Evolutionary conservation across 169 alveolate genomes (phyloP).

Genomic region (Ichthyophthirius multifiliis): DNA sequence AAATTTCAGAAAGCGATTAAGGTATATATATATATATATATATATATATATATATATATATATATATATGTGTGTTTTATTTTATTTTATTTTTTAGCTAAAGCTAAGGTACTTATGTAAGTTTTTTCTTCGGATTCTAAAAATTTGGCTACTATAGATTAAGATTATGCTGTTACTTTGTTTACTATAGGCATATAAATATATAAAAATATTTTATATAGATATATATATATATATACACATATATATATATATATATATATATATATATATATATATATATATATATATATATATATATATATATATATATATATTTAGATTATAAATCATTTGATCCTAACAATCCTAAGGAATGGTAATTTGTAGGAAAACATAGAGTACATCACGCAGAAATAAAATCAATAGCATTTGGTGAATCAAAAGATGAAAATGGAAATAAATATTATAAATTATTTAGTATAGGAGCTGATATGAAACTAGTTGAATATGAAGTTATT

Average conservation of each 20-base stretch:
- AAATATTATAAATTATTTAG: slow-evolving; percentile 68
- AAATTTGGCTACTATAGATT: slow-evolving; percentile 67
- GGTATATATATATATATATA: background rate
- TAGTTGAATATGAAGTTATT: slow-evolving; percentile 74
- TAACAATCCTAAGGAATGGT: slow-evolving; percentile 58
- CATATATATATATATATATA: too few relatives aligned
- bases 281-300: slow-evolving; percentile 18
- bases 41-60: background rate
- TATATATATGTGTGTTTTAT: background rate
- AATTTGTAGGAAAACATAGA: slow-evolving; percentile 61
- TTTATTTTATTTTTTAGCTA: background rate
- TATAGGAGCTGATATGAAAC: slow-evolving; percentile 79
- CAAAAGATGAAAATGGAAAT: slow-evolving; percentile 60
- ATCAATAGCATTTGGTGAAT: slow-evolving; percentile 70
- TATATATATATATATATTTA: slow-evolving; percentile 26
- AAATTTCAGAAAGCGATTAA: slow-evolving; percentile 20
- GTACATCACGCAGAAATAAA: slow-evolving; percentile 62
- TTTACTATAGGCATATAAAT: slow-evolving; percentile 5
- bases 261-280: background rate
- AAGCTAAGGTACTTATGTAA: slow-evolving; percentile 27
- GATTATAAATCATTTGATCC: slow-evolving; percentile 50
- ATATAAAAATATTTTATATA: background rate
- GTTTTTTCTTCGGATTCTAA: slow-evolving; percentile 56
- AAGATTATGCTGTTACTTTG: slow-evolving; percentile 33
- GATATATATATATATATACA: too few relatives aligned